Evolutionary conservation across 129 eudicot genomes (phyloP), one percentile per base, ranked within the genome.

Genomic region (Kitagawia praeruptora): DNA sequence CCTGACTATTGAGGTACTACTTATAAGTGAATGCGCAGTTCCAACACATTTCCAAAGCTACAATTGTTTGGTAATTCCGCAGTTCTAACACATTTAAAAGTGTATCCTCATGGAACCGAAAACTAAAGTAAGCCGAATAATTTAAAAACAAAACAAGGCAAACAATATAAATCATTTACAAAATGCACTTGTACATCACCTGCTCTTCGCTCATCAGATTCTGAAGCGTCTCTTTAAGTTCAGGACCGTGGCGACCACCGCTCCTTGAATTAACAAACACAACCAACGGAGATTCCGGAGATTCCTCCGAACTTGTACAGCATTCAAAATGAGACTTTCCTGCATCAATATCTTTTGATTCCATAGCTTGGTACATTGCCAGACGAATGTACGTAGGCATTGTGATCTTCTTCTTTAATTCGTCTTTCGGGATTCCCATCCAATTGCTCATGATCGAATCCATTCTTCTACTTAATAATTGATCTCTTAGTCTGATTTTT

Each of bases 211-310:
- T 83, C 85, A 86, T 89, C 66, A 89, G 80, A 2, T 77, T 74
- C 72, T 84, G 85, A 5, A 89, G 79, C 47, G 88, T 74, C 66
- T 76, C 82, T 79, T 73, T 86, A 46, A 89, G 84, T 53, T 82
- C 86, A 6, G 88, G 88, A 2, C 92, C 92, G 66, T 89, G 92
- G 1, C 92, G 82, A 5, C 92, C 92, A 34, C 92, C 92, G 28
- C 92, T 89, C 58, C 81, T 73, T 1, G 92, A 84, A 84, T 89
- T 89, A 34, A 89, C 74, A 47, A 89, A 89, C 15, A 89, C 90
- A 19, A 89, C 84, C 44, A 86, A 23, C 12, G 92, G 92, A 58
- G 76, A 46, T 78, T 84, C 92, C 0, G 88, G 80, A 18, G 87
- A 73, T 72, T 81, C 77, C 64, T 83, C 87, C 4, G 75, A 76